Conservation (phyloP, 768 basidiomycete species). For the Rhizopogon sp. region DNA sequence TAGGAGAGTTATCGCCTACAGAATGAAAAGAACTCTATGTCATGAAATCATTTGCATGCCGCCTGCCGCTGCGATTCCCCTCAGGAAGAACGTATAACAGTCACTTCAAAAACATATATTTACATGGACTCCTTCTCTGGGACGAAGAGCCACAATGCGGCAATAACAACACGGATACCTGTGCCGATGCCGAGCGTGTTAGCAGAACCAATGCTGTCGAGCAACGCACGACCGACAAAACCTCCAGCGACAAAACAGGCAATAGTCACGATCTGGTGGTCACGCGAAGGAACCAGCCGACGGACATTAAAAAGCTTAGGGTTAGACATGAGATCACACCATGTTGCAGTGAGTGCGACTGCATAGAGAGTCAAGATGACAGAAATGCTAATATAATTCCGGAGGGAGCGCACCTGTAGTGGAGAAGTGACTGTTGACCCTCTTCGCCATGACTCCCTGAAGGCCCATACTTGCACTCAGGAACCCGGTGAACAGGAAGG, state of each 20-base stretch:
- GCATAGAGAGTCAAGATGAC: slow-evolving; percentile 5
- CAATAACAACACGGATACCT: slow-evolving; percentile 55
- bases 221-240: slow-evolving; percentile 56
- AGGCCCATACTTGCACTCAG: slow-evolving; percentile 75
- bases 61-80: neutral
- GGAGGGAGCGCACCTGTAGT: slow-evolving; percentile 55
- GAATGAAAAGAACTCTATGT: neutral
- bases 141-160: slow-evolving; percentile 62
- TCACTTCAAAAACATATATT: neutral
- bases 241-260: slow-evolving; percentile 70
- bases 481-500: slow-evolving; percentile 68
- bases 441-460: slow-evolving; percentile 78
- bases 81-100: neutral
- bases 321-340: slow-evolving; percentile 85
- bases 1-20: neutral
- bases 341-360: slow-evolving; percentile 86
- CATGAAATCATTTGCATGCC: neutral
- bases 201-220: slow-evolving; percentile 55
- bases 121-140: slow-evolving; percentile 26
- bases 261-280: slow-evolving; percentile 68
- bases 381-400: neutral
- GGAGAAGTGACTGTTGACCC: slow-evolving; percentile 70
- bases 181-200: slow-evolving; percentile 60
- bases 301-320: slow-evolving; percentile 63
- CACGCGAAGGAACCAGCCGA: slow-evolving; percentile 51